Conservation (phyloP, 768 basidiomycete species). For the Pisolithus microcarpus region DNA sequence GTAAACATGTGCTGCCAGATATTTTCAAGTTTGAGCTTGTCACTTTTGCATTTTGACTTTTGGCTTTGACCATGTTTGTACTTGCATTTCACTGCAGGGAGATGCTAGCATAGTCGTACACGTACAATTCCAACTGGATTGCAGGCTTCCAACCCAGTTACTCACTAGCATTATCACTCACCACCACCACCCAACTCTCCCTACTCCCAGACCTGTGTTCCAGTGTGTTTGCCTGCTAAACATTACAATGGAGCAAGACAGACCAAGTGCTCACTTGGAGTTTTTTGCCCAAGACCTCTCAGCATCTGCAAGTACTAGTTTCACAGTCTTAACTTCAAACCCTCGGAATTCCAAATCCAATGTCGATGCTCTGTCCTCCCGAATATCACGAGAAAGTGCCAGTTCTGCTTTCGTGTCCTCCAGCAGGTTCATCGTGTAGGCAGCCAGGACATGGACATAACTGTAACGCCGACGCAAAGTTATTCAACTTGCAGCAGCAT, state of each 20-base stretch:
- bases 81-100: no score
- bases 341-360: conserved; percentile 69
- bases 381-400: conserved; percentile 32
- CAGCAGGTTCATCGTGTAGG: conserved; percentile 69
- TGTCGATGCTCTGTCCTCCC: conserved; percentile 18
- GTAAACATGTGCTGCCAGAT: no score
- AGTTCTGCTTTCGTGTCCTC: conserved; percentile 60
- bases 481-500: no score
- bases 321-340: conserved; percentile 88
- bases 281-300: not conserved
- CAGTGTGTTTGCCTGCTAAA: not conserved
- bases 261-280: not conserved
- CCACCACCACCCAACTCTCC: conserved; percentile 31
- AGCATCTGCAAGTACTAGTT: conserved; percentile 38
- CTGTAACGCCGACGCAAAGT: no score
- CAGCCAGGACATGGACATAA: conserved; percentile 54
- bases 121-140: not conserved
- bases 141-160: not conserved
- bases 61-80: no score
- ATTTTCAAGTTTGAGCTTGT: no score
- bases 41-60: no score
- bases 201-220: conserved; percentile 11
- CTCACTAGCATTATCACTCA: conserved; percentile 17
- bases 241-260: conserved; percentile 5
- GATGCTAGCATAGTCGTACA: no score